Conservation (phyloP, 2,329 filamentous ascomycete genomes). For the Aspergillus latus region DNA sequence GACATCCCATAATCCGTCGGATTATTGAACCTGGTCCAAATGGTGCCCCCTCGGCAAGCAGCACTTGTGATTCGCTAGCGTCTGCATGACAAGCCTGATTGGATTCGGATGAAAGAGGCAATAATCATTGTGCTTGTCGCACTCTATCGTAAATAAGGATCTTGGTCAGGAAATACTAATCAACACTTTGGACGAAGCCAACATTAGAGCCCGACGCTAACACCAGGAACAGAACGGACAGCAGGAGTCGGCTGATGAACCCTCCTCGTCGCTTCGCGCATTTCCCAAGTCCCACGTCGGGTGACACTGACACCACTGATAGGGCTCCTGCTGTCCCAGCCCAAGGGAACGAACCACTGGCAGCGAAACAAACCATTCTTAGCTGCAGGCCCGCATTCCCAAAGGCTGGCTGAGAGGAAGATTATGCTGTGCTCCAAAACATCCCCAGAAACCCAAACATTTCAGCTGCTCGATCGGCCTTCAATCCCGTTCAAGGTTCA, state of each 20-base stretch:
- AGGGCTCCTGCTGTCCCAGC: slow-evolving; percentile 7
- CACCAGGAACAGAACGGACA: slow-evolving; percentile 11
- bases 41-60: slow-evolving; percentile 9
- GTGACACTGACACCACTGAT: slow-evolving; percentile 14
- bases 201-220: slow-evolving; percentile 4
- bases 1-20: not conserved
- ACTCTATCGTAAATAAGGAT: slow-evolving; percentile 12
- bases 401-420: slow-evolving; percentile 4
- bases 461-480: slow-evolving; percentile 11
- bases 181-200: not conserved
- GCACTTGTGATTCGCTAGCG: slow-evolving; percentile 7
- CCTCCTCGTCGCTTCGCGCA: slow-evolving; percentile 4
- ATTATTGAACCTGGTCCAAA: slow-evolving; percentile 3
- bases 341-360: slow-evolving; percentile 9
- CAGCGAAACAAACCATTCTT: slow-evolving; percentile 5
- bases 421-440: not conserved
- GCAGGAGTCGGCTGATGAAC: slow-evolving; percentile 11
- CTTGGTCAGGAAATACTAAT: slow-evolving; percentile 9
- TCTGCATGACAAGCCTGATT: slow-evolving; percentile 1
- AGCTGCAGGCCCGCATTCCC: slow-evolving; percentile 3
- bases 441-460: slow-evolving; percentile 2
- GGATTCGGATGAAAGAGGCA: slow-evolving; percentile 3
- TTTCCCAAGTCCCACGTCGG: slow-evolving; percentile 5
- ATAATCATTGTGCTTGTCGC: slow-evolving; percentile 7
- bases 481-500: slow-evolving; percentile 4